A percentile compares a stretch with the other conserved stretches of the same genome.
Evolutionary conservation across 1,284 basidiomycete species (phyloP).

Genomic region (Boletus mariae): DNA sequence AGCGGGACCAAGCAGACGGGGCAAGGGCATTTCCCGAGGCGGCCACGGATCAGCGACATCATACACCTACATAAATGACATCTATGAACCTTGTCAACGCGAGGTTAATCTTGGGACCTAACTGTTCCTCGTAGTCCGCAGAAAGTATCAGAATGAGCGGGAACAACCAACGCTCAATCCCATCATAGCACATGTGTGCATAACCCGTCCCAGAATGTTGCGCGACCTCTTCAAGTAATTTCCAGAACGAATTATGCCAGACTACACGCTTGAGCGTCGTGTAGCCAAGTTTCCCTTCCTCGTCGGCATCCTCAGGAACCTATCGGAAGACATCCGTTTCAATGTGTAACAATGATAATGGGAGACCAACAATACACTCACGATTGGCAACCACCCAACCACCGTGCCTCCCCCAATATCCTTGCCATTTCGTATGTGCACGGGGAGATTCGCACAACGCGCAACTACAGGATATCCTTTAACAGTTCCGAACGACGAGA

Average conservation of each 20-base stretch:
- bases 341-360: too few species aligned
- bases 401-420: neutral
- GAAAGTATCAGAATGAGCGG: constrained; percentile 17
- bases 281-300: constrained; percentile 30
- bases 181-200: constrained; percentile 6
- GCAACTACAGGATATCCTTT: neutral
- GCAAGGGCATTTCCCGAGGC: neutral
- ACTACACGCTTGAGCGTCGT: constrained; percentile 34
- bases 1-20: neutral
- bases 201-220: constrained; percentile 4
- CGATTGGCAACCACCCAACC: neutral
- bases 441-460: neutral
- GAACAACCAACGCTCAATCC: constrained; percentile 6
- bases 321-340: constrained; percentile 2
- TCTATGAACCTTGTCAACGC: neutral
- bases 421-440: neutral
- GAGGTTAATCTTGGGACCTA: neutral
- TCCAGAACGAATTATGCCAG: constrained; percentile 26
- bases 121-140: constrained; percentile 21
- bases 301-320: constrained; percentile 27
- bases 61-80: constrained; percentile 13
- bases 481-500: neutral
- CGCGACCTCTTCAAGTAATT: constrained; percentile 12
- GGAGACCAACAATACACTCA: neutral
- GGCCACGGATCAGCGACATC: constrained; percentile 17